A percentile compares a stretch with the other conserved stretches of the same genome.
phyloP scores from a whole-genome alignment of 345 rosid species.

The Cochlearia excelsa region DNA sequence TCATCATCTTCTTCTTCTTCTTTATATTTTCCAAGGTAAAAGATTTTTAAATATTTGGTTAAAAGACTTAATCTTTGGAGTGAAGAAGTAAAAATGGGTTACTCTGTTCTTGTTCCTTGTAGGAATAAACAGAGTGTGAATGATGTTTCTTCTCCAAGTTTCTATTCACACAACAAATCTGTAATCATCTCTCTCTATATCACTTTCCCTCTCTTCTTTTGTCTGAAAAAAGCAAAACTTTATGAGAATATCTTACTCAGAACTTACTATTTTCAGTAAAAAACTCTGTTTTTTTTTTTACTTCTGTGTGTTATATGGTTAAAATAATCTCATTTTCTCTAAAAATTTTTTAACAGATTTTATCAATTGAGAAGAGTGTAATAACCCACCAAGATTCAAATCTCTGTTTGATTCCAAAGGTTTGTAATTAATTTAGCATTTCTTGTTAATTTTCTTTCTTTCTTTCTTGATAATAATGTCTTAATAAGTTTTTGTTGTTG shows the following conservation, averaged over 20 bases:
- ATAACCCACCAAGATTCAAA: conserved; percentile 34
- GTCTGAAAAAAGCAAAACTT: conserved; percentile 6
- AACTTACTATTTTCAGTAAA: neutral
- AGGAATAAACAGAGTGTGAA: conserved; percentile 40
- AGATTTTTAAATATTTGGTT: conserved; percentile 1
- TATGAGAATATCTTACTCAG: conserved; percentile 1
- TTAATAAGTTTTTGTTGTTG: neutral
- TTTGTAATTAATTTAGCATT: neutral
- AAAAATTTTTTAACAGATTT: conserved; percentile 34
- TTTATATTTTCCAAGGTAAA: conserved; percentile 39
- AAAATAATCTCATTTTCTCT: neutral
- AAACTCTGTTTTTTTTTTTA: conserved; percentile 4
- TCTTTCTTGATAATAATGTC: neutral
- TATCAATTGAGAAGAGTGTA: conserved; percentile 40
- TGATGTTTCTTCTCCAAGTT: conserved; percentile 44
- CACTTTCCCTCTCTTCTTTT: neutral
- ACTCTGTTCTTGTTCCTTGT: conserved; percentile 6
- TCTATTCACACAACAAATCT: conserved; percentile 37
- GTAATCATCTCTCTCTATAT: conserved; percentile 37
- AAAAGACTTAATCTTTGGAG: neutral
- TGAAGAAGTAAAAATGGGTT: neutral
- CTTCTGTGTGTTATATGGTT: conserved; percentile 12
- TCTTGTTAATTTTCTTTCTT: neutral
- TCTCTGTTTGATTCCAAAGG: conserved; percentile 24
- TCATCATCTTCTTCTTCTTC: conserved; percentile 44